Evolutionary conservation across 192 early-diverging fungal genomes (phyloP).

Genomic region (Podochytrium sp.): DNA sequence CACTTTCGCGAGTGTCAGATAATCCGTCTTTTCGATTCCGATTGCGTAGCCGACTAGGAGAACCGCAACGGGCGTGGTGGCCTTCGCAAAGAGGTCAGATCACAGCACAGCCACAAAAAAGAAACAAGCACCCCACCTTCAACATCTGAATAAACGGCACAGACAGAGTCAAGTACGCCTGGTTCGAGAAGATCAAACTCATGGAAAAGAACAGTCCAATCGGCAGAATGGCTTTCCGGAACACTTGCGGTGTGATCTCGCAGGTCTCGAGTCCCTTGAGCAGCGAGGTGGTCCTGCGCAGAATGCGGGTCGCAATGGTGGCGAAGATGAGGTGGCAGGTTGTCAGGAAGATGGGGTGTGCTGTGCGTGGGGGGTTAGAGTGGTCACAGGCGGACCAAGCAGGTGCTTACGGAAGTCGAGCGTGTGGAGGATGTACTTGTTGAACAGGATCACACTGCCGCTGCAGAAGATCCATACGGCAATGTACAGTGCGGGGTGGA

Average conservation of each 20-base stretch:
- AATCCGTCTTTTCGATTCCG: conserved; percentile 19
- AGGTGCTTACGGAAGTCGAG: conserved; percentile 17
- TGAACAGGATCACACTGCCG: conserved; percentile 18
- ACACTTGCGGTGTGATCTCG: conserved; percentile 63
- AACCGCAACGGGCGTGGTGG: conserved; percentile 40
- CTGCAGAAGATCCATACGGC: conserved; percentile 27
- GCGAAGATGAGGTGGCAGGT: conserved; percentile 44
- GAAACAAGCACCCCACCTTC: conserved; percentile 17
- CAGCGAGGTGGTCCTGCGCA: conserved; percentile 58
- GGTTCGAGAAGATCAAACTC: conserved; percentile 39
- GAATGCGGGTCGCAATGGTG: conserved; percentile 65
- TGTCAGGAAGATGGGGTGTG: conserved; percentile 48
- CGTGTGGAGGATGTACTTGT: conserved; percentile 27
- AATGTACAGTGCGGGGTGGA: conserved; percentile 20
- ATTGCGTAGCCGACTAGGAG: conserved; percentile 27
- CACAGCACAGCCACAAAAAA: background rate
- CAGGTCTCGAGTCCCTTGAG: conserved; percentile 61
- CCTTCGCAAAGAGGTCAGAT: conserved; percentile 15
- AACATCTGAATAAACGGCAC: conserved; percentile 51
- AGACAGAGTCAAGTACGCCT: conserved; percentile 43
- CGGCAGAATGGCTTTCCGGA: conserved; percentile 45
- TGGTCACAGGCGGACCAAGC: background rate
- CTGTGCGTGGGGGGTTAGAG: background rate
- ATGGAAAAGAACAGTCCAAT: conserved; percentile 40
- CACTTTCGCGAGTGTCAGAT: conserved; percentile 28